These are phyloP conservation scores for Lasiosphaeria miniovina DNA, from an alignment of 495 filamentous ascomycete genomes.

Conservation along the genomic window DNA sequence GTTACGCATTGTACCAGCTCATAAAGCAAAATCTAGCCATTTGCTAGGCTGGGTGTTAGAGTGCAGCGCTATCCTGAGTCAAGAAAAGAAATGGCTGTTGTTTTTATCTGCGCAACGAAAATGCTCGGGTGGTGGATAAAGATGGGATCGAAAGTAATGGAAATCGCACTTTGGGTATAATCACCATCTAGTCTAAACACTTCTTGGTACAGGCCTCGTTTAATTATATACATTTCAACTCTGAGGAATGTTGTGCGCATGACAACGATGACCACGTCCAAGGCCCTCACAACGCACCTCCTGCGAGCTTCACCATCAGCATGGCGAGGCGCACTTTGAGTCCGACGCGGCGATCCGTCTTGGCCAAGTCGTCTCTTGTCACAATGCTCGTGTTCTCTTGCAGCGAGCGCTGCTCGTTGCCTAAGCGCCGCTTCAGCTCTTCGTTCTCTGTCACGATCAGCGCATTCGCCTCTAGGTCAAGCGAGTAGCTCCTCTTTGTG, in stretches of 20 bases:
- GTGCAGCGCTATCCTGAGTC: too few relatives aligned
- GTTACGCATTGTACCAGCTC: too few relatives aligned
- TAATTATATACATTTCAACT: neutral
- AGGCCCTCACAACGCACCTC: constrained; percentile 57
- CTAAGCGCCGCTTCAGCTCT: constrained; percentile 66
- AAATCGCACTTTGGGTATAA: neutral
- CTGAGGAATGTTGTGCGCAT: neutral
- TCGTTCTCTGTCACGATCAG: constrained; percentile 79
- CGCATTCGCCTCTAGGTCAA: constrained; percentile 86
- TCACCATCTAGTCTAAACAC: neutral
- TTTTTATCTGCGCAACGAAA: too few relatives aligned
- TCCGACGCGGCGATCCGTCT: constrained; percentile 75
- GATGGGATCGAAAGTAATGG: neutral
- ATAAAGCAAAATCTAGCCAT: too few relatives aligned
- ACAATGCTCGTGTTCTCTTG: constrained; percentile 65
- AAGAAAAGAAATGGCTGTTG: too few relatives aligned
- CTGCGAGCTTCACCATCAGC: constrained; percentile 78
- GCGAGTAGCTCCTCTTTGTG: constrained; percentile 85
- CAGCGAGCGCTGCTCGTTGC: constrained; percentile 75
- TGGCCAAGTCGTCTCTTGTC: constrained; percentile 71
- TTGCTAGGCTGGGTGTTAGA: too few relatives aligned
- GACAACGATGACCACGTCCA: neutral
- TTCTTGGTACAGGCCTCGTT: neutral
- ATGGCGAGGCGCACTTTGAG: constrained; percentile 84
- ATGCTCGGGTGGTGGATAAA: neutral